Percentiles rank a stretch among this genome's conserved stretches.
Conservation (phyloP, 352 stramenopile species). For the Phytophthora cryptogea region DNA sequence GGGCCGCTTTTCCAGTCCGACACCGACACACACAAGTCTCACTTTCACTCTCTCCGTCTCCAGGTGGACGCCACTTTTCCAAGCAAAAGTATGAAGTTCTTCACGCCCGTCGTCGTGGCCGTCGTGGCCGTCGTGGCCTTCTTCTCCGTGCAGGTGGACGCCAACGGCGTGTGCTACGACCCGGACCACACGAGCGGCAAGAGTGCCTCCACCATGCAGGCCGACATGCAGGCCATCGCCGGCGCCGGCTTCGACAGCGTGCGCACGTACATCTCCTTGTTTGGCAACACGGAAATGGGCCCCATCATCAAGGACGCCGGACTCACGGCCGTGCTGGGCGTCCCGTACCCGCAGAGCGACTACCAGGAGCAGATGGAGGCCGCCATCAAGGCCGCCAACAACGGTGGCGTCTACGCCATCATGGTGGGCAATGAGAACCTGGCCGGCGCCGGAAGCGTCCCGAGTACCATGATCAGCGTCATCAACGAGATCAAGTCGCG, state of each 20-base stretch:
- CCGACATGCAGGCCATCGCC: conserved; percentile 59
- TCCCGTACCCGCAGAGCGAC: conserved; percentile 57
- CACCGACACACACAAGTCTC: conserved; percentile 17
- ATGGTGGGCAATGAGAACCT: conserved; percentile 81
- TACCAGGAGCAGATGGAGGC: conserved; percentile 44
- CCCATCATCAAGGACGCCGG: conserved; percentile 52
- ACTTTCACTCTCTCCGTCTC: conserved; percentile 34
- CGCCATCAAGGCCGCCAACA: conserved; percentile 47
- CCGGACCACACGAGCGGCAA: conserved; percentile 53
- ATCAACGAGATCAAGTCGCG: conserved; percentile 56
- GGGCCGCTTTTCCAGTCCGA: conserved; percentile 23
- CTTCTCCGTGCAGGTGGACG: conserved; percentile 43
- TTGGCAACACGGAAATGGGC: conserved; percentile 57
- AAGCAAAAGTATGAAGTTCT: conserved; percentile 49
- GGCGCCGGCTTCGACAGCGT: conserved; percentile 58
- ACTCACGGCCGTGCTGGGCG: conserved; percentile 49
- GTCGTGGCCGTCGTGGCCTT: conserved; percentile 40
- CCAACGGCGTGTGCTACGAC: conserved; percentile 76
- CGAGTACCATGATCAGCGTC: conserved; percentile 47
- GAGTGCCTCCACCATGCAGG: conserved; percentile 35
- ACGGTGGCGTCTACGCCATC: conserved; percentile 53
- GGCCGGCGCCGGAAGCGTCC: conserved; percentile 30
- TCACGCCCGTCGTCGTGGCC: conserved; percentile 34
- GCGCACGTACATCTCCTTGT: conserved; percentile 71
- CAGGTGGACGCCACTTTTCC: conserved; percentile 22